A percentile compares a stretch with the other conserved stretches of the same genome.
Conservation (phyloP, 257 asterid genomes). For the Lithospermum erythrorhizon region DNA sequence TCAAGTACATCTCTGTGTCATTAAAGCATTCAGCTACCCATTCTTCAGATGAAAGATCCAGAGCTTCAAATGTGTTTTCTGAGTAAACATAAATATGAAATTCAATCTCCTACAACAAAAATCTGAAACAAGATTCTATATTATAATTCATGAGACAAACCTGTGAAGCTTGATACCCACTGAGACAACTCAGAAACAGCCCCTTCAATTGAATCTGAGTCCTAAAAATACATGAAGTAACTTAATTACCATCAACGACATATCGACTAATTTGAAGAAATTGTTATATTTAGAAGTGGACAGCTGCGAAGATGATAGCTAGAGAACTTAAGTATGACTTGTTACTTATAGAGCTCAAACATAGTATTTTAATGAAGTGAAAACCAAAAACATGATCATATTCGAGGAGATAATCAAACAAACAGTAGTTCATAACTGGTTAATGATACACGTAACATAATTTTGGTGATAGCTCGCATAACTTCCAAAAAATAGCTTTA, state of each 20-base stretch:
- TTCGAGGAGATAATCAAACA: not conserved
- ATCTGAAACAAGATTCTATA: not conserved
- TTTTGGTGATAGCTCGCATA: too few species aligned
- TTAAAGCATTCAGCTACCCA: slow-evolving; percentile 76
- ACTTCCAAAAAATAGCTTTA: not conserved
- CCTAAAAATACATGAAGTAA: slow-evolving; percentile 17
- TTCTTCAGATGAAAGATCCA: slow-evolving; percentile 69
- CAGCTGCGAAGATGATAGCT: too few species aligned
- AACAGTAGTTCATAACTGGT: not conserved
- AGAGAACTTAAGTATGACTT: too few species aligned
- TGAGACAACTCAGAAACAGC: slow-evolving; percentile 21
- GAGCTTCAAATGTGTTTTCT: slow-evolving; percentile 26
- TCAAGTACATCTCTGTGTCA: slow-evolving; percentile 34
- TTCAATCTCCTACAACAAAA: not conserved
- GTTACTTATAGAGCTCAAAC: not conserved
- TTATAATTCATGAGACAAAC: slow-evolving; percentile 14
- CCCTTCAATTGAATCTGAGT: slow-evolving; percentile 21
- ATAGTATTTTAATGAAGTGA: not conserved
- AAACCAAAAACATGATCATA: not conserved
- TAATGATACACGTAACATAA: not conserved
- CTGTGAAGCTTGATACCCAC: slow-evolving; percentile 40
- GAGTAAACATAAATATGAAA: not conserved
- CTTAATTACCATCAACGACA: too few species aligned
- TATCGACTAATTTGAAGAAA: not conserved
- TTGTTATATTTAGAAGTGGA: too few species aligned